Conservation (phyloP, 2,329 filamentous ascomycete genomes). For the Xylaria digitata region DNA sequence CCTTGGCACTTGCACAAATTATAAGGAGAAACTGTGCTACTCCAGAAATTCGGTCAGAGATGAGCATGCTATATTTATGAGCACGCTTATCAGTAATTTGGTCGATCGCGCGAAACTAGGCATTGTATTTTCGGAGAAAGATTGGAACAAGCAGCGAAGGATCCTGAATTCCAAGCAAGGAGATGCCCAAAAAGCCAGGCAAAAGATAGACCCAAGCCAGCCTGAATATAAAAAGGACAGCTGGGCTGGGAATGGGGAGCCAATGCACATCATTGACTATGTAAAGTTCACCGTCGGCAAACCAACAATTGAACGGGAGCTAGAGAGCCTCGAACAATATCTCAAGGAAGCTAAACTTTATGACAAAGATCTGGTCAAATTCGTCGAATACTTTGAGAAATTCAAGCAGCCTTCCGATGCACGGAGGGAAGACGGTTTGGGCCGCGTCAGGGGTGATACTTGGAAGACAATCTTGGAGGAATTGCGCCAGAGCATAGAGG, state of each 20-base stretch:
- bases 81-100: constrained; percentile 63
- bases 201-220: constrained; percentile 45
- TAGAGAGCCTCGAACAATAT: constrained; percentile 50
- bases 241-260: constrained; percentile 44
- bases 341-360: constrained; percentile 42
- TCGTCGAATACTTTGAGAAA: constrained; percentile 51
- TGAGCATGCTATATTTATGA: constrained; percentile 59
- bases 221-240: constrained; percentile 59
- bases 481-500: constrained; percentile 52
- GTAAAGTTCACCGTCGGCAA: constrained; percentile 67
- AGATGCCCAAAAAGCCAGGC: constrained; percentile 29
- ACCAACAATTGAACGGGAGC: constrained; percentile 53
- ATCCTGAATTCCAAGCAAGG: constrained; percentile 39
- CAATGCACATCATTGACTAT: constrained; percentile 69
- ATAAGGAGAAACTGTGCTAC: constrained; percentile 73
- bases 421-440: constrained; percentile 32
- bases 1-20: constrained; percentile 73
- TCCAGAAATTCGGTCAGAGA: constrained; percentile 62
- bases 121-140: constrained; percentile 57
- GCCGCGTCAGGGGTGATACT: constrained; percentile 38
- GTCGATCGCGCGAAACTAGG: constrained; percentile 70
- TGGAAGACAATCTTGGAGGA: constrained; percentile 50
- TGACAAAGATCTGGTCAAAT: constrained; percentile 45
- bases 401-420: constrained; percentile 41
- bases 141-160: constrained; percentile 55